Conservation (phyloP, 371 early-diverging fungal species). For the Mucor piriformis region DNA sequence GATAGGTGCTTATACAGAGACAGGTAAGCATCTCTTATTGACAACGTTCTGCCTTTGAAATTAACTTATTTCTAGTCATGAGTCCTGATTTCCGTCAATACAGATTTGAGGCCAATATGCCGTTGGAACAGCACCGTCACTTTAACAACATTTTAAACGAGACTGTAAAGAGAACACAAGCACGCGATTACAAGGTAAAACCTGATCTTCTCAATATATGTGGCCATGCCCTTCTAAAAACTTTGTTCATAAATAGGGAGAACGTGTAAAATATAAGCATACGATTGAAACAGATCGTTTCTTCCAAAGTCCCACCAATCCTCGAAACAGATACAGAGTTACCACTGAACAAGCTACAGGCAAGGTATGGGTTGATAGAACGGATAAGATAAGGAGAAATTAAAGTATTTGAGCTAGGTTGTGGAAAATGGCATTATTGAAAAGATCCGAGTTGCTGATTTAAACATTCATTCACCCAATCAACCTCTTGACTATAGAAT, state of each 20-base stretch:
- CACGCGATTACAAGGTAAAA: conserved; percentile 46
- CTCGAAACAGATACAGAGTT: conserved; percentile 57
- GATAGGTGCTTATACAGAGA: conserved; percentile 70
- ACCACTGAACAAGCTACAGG: conserved; percentile 65
- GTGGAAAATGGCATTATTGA: conserved; percentile 65
- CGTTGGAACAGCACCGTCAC: conserved; percentile 65
- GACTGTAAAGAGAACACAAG: conserved; percentile 53
- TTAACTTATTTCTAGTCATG: conserved; percentile 6
- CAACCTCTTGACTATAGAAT: conserved; percentile 75
- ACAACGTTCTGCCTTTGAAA: neutral
- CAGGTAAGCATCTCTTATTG: conserved; percentile 41
- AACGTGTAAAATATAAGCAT: conserved; percentile 64
- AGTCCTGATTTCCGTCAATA: conserved; percentile 13
- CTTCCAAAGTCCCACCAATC: conserved; percentile 31
- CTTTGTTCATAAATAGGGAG: conserved; percentile 29
- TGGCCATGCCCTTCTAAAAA: too few species aligned
- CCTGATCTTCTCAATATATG: neutral
- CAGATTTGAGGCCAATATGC: conserved; percentile 75
- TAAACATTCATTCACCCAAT: conserved; percentile 74
- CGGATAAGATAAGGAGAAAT: neutral
- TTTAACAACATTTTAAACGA: conserved; percentile 70
- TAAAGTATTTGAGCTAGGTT: conserved; percentile 29
- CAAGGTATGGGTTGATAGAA: conserved; percentile 19
- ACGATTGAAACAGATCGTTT: conserved; percentile 73
- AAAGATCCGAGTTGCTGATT: conserved; percentile 66